Evolutionary conservation across 164 flowering plant genomes (phyloP), one percentile per base, ranked within the genome.

Genomic region (Tetracentron sinense): DNA sequence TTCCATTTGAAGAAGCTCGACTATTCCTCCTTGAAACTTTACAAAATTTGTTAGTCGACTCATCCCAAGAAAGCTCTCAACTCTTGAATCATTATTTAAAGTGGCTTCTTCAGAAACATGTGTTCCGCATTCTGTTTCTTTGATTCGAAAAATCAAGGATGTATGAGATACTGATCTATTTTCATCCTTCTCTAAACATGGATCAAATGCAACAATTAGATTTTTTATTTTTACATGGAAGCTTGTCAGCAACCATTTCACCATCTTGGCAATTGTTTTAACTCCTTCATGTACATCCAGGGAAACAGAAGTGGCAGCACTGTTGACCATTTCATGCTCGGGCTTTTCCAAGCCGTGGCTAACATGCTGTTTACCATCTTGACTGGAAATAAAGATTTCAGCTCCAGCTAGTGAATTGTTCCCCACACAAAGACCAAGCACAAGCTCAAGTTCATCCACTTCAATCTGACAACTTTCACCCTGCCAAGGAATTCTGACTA

Each of bases 201-300:
- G 88, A 74, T 94, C 99, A 72, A 79, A 84, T 63, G 96, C 99
- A 74, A 91, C 78, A 63, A 94, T 81, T 54, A 94, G 57, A 21
- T 79, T 86, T 63, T 73, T 90, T 15, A 95, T 52, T 65, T 76
- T 87, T n/a, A 95, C 78, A 71, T 88, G 83, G 65, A 95, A 90
- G 64, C 92, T 85, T 3, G 90, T 84, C 42, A 95, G 91, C 66
- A 95, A 76, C 88, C 89, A 82, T 69, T 87, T 83, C 15, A 95
- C 85, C 88, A 88, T 79, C 73, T 87, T 87, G 26, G 97, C 97
- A 79, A 95, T 81, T 28, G 83, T 79, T 78, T 89, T 90, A 42
- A 95, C 97, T 74, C 97, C 99, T 74, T 95, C 90, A 75, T 87
- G 97, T 61, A 91, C 83, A 80, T 85, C 85, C 58, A 74, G 54